Evolutionary conservation across 768 basidiomycete genomes (phyloP).

Genomic region (Pleurotus ostreatus): DNA sequence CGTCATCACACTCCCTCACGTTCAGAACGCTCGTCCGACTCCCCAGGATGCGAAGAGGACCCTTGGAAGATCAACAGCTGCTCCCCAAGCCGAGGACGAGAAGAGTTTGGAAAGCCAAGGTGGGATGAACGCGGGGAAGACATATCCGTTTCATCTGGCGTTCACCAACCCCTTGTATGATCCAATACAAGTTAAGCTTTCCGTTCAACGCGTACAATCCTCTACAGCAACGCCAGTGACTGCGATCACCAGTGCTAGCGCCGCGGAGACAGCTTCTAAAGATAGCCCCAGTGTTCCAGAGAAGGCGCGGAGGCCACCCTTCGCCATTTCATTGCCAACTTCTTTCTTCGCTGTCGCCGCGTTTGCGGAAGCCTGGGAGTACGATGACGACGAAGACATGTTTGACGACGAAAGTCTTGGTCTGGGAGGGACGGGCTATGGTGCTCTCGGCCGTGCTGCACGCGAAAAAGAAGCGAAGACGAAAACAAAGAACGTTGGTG

Average conservation of each 20-base stretch:
- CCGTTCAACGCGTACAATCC: conserved; percentile 65
- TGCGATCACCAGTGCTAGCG: conserved; percentile 25
- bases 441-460: conserved; percentile 23
- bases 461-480: conserved; percentile 44
- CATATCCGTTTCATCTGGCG: conserved; percentile 85
- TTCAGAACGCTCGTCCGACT: conserved; percentile 33
- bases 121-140: conserved; percentile 68
- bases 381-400: conserved; percentile 95
- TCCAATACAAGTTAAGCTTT: conserved; percentile 87
- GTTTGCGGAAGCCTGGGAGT: conserved; percentile 97
- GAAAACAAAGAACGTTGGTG: conserved; percentile 61
- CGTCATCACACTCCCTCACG: conserved; percentile 63
- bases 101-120: conserved; percentile 25
- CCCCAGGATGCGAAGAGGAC: conserved; percentile 39
- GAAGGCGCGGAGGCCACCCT: conserved; percentile 66
- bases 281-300: conserved; percentile 30
- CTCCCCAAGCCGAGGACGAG: conserved; percentile 32
- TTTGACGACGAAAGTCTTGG: conserved; percentile 66
- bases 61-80: conserved; percentile 34
- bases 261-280: background rate
- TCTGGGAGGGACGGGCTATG: conserved; percentile 22
- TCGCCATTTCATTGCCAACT: conserved; percentile 77
- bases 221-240: conserved; percentile 27
- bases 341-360: conserved; percentile 79
- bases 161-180: conserved; percentile 96